Evolutionary conservation across 129 eudicot genomes (phyloP), one percentile per base, ranked within the genome.

Genomic region (Mikania micrantha): DNA sequence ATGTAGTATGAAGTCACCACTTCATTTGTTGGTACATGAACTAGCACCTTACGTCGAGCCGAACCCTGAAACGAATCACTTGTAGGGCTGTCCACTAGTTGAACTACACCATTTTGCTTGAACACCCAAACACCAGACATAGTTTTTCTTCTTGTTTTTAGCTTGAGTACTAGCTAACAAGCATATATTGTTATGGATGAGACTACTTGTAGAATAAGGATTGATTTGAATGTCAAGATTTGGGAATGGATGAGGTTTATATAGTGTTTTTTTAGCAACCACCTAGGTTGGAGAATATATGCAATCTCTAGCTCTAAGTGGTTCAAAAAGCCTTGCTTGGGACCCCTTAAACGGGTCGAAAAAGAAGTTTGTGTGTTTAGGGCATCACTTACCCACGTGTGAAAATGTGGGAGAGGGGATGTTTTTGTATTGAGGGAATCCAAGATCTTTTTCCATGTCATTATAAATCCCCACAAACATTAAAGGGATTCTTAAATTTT

Each of bases 111-210:
- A n/a, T n/a, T n/a, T n/a, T n/a, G n/a, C n/a, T n/a, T n/a, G n/a
- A 91, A 91, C 67, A 88, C 95, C 97, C 97, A 91, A 61, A 91
- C 97, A 53, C 97, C 97, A 34, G 97, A 91, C 97, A 91, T 91
- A 22, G n/a, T n/a, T n/a, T n/a, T n/a, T n/a, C 31, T 19, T 12
- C 13, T 65, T 25, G 25, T 41, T 12, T 24, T 3, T 50, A 20
- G 0, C 10, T 38, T 7, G 2, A 2, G 8, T 7, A 3, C 15
- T 32, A 49, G 24, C 4, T 67, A 48, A 19, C 1, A 9, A 0
- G 4, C 9, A 27, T 31, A 32, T 60, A 47, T 47, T 24, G 17
- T 24, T 57, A 21, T 34, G 22, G 22, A 34, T 31, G 50, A 57
- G 41, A 0, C 16, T n/a, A n/a, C n/a, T 44, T n/a, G 50, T 15